Percentiles rank a stretch among this genome's conserved stretches.
Conservation (phyloP, 225 moss, liverwort and hornwort genomes). For the Polytrichum commune region DNA sequence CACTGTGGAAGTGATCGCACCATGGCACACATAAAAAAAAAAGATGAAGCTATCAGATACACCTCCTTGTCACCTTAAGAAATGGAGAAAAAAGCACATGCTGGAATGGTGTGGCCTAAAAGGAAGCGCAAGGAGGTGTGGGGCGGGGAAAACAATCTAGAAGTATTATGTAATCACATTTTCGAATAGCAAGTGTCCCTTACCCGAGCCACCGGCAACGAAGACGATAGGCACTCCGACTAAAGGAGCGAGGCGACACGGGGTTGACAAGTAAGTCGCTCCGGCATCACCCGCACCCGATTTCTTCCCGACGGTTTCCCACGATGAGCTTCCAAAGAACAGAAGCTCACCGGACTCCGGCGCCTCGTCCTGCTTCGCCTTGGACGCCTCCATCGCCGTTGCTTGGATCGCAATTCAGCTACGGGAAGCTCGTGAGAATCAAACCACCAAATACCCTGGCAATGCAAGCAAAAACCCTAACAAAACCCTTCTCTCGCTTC, state of each 20-base stretch:
- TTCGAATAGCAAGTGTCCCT: neutral
- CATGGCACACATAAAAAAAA: neutral
- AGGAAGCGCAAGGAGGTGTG: no score
- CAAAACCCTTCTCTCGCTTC: no score
- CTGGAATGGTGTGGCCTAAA: no score
- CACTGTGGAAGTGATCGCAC: neutral
- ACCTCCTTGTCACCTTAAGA: no score
- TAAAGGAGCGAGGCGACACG: slow-evolving; percentile 27
- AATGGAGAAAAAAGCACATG: no score
- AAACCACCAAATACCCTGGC: no score
- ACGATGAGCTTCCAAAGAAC: slow-evolving; percentile 46
- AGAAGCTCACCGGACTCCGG: slow-evolving; percentile 37
- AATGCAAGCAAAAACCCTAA: no score
- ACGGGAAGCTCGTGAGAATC: no score
- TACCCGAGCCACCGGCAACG: slow-evolving; percentile 48
- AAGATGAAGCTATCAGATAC: neutral
- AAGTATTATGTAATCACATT: neutral
- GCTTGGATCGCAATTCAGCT: neutral
- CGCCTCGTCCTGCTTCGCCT: slow-evolving; percentile 23
- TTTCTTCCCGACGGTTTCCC: slow-evolving; percentile 54
- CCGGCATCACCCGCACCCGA: slow-evolving; percentile 33
- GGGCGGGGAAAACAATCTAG: no score
- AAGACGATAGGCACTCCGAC: slow-evolving; percentile 45
- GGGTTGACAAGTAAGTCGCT: slow-evolving; percentile 17
- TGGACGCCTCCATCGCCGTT: slow-evolving; percentile 5